A percentile compares a stretch with the other conserved stretches of the same genome.
These are phyloP conservation scores for Tillandsia leiboldiana DNA, from an alignment of 176 grass and related monocot genomes.

Conservation along the genomic window DNA sequence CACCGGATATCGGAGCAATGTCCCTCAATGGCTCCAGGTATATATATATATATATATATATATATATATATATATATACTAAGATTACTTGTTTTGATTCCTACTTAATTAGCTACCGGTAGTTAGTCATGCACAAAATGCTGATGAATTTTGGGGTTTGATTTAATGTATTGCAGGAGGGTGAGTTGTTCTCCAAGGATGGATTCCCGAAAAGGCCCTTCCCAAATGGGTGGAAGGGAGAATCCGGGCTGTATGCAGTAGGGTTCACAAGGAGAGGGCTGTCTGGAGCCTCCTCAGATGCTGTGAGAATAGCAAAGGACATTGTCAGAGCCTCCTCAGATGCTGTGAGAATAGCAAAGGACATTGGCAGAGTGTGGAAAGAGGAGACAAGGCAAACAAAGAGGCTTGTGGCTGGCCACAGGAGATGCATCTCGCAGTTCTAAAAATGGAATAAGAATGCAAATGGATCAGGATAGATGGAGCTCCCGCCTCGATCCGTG, in stretches of 20 bases:
- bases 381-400: conserved; percentile 28
- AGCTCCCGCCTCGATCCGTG: too few species aligned
- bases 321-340: conserved; percentile 52
- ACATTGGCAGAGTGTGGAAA: conserved; percentile 60
- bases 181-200: conserved; percentile 30
- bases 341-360: conserved; percentile 47
- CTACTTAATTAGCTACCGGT: not conserved
- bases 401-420: conserved; percentile 8
- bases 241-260: conserved; percentile 58
- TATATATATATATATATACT: not conserved
- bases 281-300: conserved; percentile 55
- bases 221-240: conserved; percentile 43
- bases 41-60: too few species aligned
- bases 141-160: not conserved
- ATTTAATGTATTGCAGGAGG: conserved; percentile 16
- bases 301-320: conserved; percentile 50
- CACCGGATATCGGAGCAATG: conserved; percentile 79
- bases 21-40: conserved; percentile 70
- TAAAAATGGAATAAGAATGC: not conserved
- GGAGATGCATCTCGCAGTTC: conserved; percentile 20
- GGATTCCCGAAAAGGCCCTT: conserved; percentile 28
- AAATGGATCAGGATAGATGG: too few species aligned
- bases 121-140: too few species aligned
- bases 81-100: too few species aligned
- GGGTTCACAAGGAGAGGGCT: conserved; percentile 75